Evolutionary conservation across 2,329 filamentous ascomycete species (phyloP), one percentile per base, ranked within the genome.

Genomic region (Cercospora brassicicola): DNA sequence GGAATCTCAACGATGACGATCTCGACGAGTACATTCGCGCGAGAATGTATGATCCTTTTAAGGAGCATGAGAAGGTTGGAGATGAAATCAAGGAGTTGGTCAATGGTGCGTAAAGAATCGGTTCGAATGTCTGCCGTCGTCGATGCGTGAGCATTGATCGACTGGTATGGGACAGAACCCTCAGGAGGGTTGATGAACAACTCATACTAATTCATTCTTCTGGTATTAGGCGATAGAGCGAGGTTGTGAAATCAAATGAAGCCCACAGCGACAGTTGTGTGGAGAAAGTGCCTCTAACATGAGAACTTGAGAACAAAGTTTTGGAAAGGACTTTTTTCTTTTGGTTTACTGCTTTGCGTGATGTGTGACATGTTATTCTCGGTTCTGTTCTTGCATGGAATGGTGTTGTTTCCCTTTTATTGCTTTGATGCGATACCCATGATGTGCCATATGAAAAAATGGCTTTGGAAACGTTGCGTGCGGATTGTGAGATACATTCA

Each of bases 11-110:
- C 62, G 90, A 94, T 71, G 85, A 86, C 71, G 85, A 90, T 77
- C 90, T 92, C 85, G 81, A 88, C 68, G 88, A 90, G 78, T 93
- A 90, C 87, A 83, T 85, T 71, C 77, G 79, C 67, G 72, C 80
- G 69, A 76, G 80, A 62, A 85, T 85, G 83, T 85, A 85, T 74
- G 80, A 85, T 72, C 83, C 83, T 18, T 83, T 83, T 75, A 80
- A 76, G 39, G 83, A 84, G 74, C 72, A 77, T 56, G 77, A 81
- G 68, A 80, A 78, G 71, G 73, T 82, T 39, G 75, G 78, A 36
- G 75, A 70, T 28, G 71, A 74, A 65, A 70, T 76, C 30, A 69
- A 70, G 65, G 71, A 74, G 30, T 60, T 65, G 63, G 39, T 64
- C 20, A 20, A 31, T 57, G 62, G 62, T 64, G 62, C 62, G 62